Base-by-base conservation (phyloP, 2,329 filamentous ascomycete species). In the Ophiocordyceps camponoti-floridani region DNA sequence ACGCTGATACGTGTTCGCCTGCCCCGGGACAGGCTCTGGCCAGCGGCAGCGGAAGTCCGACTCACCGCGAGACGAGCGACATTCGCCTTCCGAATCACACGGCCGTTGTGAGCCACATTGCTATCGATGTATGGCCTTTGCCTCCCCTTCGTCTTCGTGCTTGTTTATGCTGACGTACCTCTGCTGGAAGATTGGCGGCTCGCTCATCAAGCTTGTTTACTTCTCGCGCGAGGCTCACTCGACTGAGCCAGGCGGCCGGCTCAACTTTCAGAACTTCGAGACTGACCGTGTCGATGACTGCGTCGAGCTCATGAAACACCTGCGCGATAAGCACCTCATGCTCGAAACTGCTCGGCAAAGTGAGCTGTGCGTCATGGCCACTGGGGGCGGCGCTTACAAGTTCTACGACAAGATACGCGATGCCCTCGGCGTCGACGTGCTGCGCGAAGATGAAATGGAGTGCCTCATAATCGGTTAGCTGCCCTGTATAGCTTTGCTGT, bases 401-500 rank as follows among this genome's bases (percentile, higher is more conserved):
- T 98, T 84, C 65, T 95, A 96, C 61, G 87, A 96, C 60, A 81
- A 79, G 61, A 86, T 98, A 53, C 80, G 79, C 57, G 76, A 89
- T 49, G 78, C 81, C 4, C 67, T 98, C 43, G 84, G 84, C 13
- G 84, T 94, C 2, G 83, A 95, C 57, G 87, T 98, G 18, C 69
- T 88, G 54, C 73, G 87, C 40, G 91, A 96, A 62, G 91, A 98
- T 56, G 91, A 98, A 65, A 98, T 98, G 91, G 87, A 94, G 62
- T 98, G 91, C 58, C 67, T 98, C 47, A 98, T 98, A 50, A 91
- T 91, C 56, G 87, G 84, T 87, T 62, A 51, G 68, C 23, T 23
- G 23, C 23, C 3, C 8, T 12, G 38, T 2, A 13, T n/a, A 30
- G 3, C 5, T 10, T 6, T 23, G 13, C 40, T 16, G 14, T 12